phyloP scores from a whole-genome alignment of 352 stramenopile species.

The Hyaloperonospora brassicae region DNA sequence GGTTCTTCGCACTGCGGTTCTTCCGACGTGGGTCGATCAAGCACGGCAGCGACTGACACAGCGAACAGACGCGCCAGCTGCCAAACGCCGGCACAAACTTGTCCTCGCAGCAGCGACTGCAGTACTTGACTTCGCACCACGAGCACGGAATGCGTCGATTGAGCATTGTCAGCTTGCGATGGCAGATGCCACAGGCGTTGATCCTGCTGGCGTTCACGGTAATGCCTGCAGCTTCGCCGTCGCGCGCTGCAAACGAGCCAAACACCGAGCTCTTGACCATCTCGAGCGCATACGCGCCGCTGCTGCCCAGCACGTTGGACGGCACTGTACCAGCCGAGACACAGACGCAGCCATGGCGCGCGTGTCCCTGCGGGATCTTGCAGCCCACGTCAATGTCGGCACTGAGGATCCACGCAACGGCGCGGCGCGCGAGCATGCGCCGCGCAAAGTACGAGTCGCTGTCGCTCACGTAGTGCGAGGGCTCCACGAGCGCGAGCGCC shows the following conservation, averaged over 20 bases:
- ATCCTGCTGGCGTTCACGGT: constrained; percentile 75
- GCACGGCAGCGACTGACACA: constrained; percentile 73
- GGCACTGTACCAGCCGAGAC: constrained; percentile 68
- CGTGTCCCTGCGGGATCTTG: constrained; percentile 65
- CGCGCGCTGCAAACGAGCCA: constrained; percentile 65
- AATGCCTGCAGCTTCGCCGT: constrained; percentile 55
- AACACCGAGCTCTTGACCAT: constrained; percentile 84
- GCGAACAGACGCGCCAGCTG: constrained; percentile 68
- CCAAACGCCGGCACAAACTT: constrained; percentile 76
- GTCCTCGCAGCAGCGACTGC: constrained; percentile 75
- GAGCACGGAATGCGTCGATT: constrained; percentile 73
- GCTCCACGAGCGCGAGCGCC: constrained; percentile 70
- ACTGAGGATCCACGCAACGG: constrained; percentile 68
- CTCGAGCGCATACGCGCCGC: constrained; percentile 67
- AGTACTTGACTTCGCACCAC: constrained; percentile 85
- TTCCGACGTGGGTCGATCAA: constrained; percentile 75
- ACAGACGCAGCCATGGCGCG: constrained; percentile 71
- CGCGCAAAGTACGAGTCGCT: constrained; percentile 72
- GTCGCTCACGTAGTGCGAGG: constrained; percentile 71
- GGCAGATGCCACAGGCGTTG: constrained; percentile 65
- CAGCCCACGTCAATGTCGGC: constrained; percentile 60
- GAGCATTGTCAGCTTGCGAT: constrained; percentile 71
- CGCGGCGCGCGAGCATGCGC: constrained; percentile 55
- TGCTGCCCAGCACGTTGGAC: constrained; percentile 55
- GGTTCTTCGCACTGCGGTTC: constrained; percentile 53